Percentiles rank a stretch among this genome's conserved stretches.
phyloP scores from a whole-genome alignment of 345 rosid species.

The Rhodomyrtus tomentosa region DNA sequence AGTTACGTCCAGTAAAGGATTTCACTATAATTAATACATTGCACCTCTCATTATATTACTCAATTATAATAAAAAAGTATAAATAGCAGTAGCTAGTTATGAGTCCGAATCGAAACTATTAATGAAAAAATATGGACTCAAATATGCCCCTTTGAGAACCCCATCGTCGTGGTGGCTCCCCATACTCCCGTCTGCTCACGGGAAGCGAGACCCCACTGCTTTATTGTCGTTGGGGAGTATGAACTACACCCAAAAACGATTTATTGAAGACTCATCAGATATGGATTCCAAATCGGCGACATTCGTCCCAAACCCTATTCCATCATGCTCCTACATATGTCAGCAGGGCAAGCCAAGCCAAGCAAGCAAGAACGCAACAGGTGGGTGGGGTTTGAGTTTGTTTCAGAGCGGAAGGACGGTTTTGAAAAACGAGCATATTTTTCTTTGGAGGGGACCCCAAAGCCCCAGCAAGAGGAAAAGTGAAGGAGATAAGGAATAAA shows the following conservation, averaged over 20 bases:
- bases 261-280: neutral
- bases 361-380: neutral
- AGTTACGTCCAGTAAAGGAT: too few relatives aligned
- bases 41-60: too few relatives aligned
- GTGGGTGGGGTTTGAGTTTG: neutral
- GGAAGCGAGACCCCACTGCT: too few relatives aligned
- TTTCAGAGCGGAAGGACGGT: neutral
- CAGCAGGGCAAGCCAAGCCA: neutral
- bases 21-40: too few relatives aligned
- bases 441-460: neutral
- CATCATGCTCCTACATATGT: neutral
- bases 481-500: neutral
- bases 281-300: neutral
- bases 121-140: too few relatives aligned
- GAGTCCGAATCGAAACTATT: too few relatives aligned
- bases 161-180: too few relatives aligned
- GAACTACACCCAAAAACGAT: neutral
- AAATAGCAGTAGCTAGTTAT: too few relatives aligned
- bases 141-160: too few relatives aligned
- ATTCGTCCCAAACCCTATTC: neutral
- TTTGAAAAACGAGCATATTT: neutral
- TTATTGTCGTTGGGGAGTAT: too few relatives aligned
- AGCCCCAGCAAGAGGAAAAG: neutral
- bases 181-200: rapidly evolving
- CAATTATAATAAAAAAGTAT: too few relatives aligned